Evolutionary conservation across 2,329 filamentous ascomycete genomes (phyloP).

Genomic region (Fusarium dimerum): DNA sequence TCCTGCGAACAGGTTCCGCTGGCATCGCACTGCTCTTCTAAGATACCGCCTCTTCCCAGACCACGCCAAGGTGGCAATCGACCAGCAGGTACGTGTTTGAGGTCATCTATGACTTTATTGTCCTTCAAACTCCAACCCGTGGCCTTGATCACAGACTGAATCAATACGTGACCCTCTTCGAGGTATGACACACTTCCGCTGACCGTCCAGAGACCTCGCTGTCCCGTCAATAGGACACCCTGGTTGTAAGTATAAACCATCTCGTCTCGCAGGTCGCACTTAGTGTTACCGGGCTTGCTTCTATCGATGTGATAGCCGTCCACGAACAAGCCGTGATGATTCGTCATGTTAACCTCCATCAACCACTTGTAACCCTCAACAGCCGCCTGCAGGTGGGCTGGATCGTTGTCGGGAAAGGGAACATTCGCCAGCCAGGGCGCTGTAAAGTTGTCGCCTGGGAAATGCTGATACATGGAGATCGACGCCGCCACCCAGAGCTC

Average conservation of each 20-base stretch:
- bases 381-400: conserved; percentile 71
- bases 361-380: conserved; percentile 82
- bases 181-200: conserved; percentile 74
- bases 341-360: conserved; percentile 76
- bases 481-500: conserved; percentile 85
- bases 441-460: conserved; percentile 75
- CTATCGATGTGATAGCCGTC: conserved; percentile 86
- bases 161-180: conserved; percentile 74
- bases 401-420: conserved; percentile 47
- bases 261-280: conserved; percentile 79
- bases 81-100: conserved; percentile 33
- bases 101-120: conserved; percentile 44
- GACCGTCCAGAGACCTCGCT: conserved; percentile 76
- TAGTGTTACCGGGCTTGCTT: conserved; percentile 62
- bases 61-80: conserved; percentile 65
- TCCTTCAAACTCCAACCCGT: conserved; percentile 69
- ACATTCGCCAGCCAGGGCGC: conserved; percentile 59
- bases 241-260: conserved; percentile 98
- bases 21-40: conserved; percentile 84
- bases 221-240: conserved; percentile 81
- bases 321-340: conserved; percentile 71
- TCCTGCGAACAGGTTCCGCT: conserved; percentile 76
- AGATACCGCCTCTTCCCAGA: conserved; percentile 74
- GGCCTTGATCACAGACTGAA: conserved; percentile 72
- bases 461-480: conserved; percentile 85